Evolutionary conservation across 2,329 filamentous ascomycete species (phyloP).

Genomic region (Mycocentrospora acerina): DNA sequence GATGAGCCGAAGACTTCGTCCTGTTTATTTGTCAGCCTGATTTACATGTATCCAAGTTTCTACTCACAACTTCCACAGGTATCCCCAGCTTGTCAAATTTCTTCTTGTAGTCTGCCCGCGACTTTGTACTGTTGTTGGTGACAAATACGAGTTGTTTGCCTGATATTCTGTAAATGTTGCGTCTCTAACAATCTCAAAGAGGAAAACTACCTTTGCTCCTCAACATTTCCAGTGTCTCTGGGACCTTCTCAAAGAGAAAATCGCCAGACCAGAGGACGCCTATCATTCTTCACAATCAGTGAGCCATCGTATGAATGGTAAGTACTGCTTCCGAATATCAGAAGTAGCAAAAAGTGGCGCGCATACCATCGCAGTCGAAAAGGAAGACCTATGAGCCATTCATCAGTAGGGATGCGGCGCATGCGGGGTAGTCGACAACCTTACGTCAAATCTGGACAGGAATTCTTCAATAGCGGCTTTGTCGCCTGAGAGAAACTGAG

Average conservation of each 20-base stretch:
- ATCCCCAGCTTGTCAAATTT: slow-evolving; percentile 85
- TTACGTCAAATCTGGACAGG: slow-evolving; percentile 86
- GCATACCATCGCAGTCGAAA: slow-evolving; percentile 91
- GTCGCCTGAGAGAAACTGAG: slow-evolving; percentile 75
- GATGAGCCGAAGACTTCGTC: slow-evolving; percentile 96
- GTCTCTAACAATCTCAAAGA: no score
- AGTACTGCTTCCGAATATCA: not conserved
- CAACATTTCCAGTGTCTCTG: slow-evolving; percentile 81
- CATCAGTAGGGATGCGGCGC: slow-evolving; percentile 18
- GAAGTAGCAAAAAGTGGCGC: not conserved
- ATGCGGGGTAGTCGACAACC: slow-evolving; percentile 40
- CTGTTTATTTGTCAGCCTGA: slow-evolving; percentile 35
- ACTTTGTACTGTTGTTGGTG: slow-evolving; percentile 99
- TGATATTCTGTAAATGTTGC: slow-evolving; percentile 37
- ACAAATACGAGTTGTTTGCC: slow-evolving; percentile 94
- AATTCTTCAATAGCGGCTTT: slow-evolving; percentile 76
- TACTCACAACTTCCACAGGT: slow-evolving; percentile 63
- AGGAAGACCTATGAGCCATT: slow-evolving; percentile 71
- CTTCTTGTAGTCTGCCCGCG: slow-evolving; percentile 85
- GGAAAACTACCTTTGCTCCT: slow-evolving; percentile 68
- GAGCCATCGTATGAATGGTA: not conserved
- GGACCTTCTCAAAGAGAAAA: slow-evolving; percentile 79
- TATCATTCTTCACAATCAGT: slow-evolving; percentile 54
- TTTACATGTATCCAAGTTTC: not conserved
- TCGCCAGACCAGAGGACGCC: slow-evolving; percentile 97